Conservation (phyloP, 1,139 yeast species). For the Yamadazyma aaseri region DNA sequence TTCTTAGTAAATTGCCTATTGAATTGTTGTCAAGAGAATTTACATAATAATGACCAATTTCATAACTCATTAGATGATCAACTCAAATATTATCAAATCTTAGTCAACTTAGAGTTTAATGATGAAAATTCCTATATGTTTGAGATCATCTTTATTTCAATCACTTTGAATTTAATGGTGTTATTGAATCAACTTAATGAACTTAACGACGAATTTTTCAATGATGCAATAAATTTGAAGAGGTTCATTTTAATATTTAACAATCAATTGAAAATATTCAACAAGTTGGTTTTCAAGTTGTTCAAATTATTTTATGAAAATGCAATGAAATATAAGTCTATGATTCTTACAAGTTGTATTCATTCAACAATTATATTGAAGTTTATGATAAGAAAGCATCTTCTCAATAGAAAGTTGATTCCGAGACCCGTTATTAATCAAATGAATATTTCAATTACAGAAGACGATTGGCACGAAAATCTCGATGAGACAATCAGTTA, state of each 20-base stretch:
- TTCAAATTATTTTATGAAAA: constrained; percentile 9
- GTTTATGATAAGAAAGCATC: constrained; percentile 20
- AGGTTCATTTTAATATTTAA: constrained; percentile 21
- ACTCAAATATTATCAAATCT: constrained; percentile 23
- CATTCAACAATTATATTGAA: constrained; percentile 35
- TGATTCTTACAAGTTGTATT: constrained; percentile 25
- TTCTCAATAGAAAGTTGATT: neutral
- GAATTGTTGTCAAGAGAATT: constrained; percentile 23
- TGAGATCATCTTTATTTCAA: constrained; percentile 29
- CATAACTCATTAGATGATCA: constrained; percentile 23
- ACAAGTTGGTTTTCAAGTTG: constrained; percentile 24
- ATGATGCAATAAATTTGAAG: constrained; percentile 8
- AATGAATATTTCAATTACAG: neutral
- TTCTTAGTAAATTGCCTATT: constrained; percentile 34
- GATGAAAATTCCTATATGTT: constrained; percentile 17
- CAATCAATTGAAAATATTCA: constrained; percentile 35
- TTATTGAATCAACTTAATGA: constrained; percentile 16
- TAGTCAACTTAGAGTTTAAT: constrained; percentile 16
- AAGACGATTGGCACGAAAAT: neutral
- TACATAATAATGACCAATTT: constrained; percentile 13
- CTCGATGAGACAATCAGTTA: neutral
- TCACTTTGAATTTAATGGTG: constrained; percentile 27
- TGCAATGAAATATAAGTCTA: constrained; percentile 17
- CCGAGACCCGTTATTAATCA: neutral
- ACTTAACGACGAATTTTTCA: constrained; percentile 2